Conservation (phyloP, 768 basidiomycete genomes). For the Auricularia heimuer region DNA sequence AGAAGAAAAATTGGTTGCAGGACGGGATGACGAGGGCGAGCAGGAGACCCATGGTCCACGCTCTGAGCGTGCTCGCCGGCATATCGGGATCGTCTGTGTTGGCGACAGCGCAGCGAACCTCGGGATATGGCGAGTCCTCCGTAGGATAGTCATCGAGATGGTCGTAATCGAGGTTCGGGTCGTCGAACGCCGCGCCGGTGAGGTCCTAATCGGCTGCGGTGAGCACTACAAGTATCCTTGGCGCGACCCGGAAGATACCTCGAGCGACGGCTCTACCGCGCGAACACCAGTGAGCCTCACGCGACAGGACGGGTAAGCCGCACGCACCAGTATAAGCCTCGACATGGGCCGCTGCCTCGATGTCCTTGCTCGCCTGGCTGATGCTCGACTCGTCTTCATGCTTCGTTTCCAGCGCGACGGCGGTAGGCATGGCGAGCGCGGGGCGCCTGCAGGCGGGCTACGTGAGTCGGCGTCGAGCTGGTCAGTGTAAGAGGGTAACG, state of each 20-base stretch:
- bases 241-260: background rate
- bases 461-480: background rate
- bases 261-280: background rate
- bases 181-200: background rate
- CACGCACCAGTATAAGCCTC: background rate
- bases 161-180: constrained; percentile 1
- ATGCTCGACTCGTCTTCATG: background rate
- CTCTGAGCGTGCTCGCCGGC: constrained; percentile 7
- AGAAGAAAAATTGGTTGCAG: constrained; percentile 12
- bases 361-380: background rate
- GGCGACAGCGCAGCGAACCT: constrained; percentile 42
- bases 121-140: constrained; percentile 41
- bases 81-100: constrained; percentile 39
- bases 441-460: background rate
- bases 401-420: background rate
- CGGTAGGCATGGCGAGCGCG: background rate
- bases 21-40: constrained; percentile 5
- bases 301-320: background rate
- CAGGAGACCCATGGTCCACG: constrained; percentile 7
- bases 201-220: background rate
- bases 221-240: background rate
- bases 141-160: background rate
- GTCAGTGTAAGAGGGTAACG: too few species aligned
- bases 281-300: too few species aligned
- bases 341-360: background rate